phyloP scores from a whole-genome alignment of 2,329 filamentous ascomycete species.

The Pezizomycotina sp. region DNA sequence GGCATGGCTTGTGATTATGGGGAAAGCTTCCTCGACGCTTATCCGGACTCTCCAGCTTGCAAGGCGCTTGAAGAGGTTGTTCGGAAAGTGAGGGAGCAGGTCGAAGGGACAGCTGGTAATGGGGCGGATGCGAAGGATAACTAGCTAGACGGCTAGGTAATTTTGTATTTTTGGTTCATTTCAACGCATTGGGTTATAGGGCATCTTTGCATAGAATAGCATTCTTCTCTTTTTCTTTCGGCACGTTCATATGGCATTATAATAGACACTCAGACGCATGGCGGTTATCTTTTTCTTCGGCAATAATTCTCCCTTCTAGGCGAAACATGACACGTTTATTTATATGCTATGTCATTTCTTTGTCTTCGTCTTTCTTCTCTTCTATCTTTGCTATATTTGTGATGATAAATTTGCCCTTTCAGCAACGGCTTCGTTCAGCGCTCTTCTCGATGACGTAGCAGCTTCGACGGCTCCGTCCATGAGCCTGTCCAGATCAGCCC shows the following conservation, averaged over 20 bases:
- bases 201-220: conserved; percentile 19
- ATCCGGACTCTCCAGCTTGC: conserved; percentile 83
- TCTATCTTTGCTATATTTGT: conserved; percentile 7
- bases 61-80: conserved; percentile 57
- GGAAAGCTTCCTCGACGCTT: conserved; percentile 90
- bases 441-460: conserved; percentile 21
- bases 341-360: conserved; percentile 18
- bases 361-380: conserved; percentile 3
- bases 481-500: conserved; percentile 21
- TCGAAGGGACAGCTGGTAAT: conserved; percentile 47
- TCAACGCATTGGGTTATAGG: conserved; percentile 1
- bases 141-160: conserved; percentile 16
- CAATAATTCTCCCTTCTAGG: no score
- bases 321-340: no score
- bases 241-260: conserved; percentile 5
- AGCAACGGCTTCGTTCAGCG: conserved; percentile 25
- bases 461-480: conserved; percentile 23
- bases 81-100: conserved; percentile 47
- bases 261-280: no score
- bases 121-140: conserved; percentile 31
- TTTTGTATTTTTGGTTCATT: not conserved
- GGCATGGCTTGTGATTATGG: conserved; percentile 95
- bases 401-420: conserved; percentile 21
- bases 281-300: no score
- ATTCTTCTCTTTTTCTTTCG: conserved; percentile 12